Evolutionary conservation across 805 yeast genomes (phyloP), one percentile per base, ranked within the genome.

Genomic region (Saccharomyces eubayanus): DNA sequence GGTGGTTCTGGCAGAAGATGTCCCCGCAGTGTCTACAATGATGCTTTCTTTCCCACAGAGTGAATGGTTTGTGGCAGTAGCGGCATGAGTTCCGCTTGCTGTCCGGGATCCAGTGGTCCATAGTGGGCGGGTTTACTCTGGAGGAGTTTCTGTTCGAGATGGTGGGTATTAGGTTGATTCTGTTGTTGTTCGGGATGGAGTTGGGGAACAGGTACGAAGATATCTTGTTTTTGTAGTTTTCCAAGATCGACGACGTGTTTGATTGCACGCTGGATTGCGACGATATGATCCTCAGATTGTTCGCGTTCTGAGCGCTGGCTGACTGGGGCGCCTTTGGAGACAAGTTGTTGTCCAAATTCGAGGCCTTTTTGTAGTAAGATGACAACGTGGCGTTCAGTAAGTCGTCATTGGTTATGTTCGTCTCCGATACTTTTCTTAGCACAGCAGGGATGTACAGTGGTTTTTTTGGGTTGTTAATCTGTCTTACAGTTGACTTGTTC

Each of bases 401-500:
- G 54, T 73, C 76, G 48, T 73, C 77, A n/a, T 70, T 72, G 16
- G 73, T 74, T 46, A 75, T 62, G 50, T 75, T 75, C 1, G 78
- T 75, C 54, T 66, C 69, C 0, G 77, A 69, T 11, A 75, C 74
- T 46, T 78, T 77, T 59, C 88, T 78, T 51, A 91, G 74, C 10
- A 91, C 98, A 0, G 97, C 97, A 0, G 98, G 98, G 0, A 87
- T 77, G 63, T 89, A 91, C 74, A 91, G 74, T 9, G 97, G 97
- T 63, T 88, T 85, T 67, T 89, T 81, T 58, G 89, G 91, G 48
- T 85, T 85, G 54, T 83, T 82, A 57, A 90, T 82, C 63, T 89
- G 95, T 65, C 83, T 85, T 24, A 85, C 31, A 8, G 49, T 54
- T 29, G 59, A 59, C 45, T 61, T 64, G 10, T 49, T 47, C 31